Base-by-base conservation (phyloP, 2,329 filamentous ascomycete genomes). In the Tolypocladium pustulatum region DNA sequence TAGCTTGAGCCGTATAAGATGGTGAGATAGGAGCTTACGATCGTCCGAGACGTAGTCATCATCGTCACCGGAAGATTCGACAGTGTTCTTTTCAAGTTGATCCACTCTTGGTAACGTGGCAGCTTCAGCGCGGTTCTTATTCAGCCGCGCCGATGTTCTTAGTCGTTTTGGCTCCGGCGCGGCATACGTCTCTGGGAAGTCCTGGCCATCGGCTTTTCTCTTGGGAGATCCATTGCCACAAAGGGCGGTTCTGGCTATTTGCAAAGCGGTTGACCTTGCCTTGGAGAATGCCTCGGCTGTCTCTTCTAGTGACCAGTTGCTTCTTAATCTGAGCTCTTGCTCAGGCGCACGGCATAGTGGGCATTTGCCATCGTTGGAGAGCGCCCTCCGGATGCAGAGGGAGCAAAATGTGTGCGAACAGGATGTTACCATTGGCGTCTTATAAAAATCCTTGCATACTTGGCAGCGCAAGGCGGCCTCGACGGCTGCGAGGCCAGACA, bases 361-460 rank as follows among this genome's bases (percentile, higher is more conserved):
- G 66, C 94, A 99, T 72, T 89, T 91, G 10, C 91, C 89, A 64
- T 97, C 91, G 37, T 83, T 81, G 2, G 87, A 87, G 0, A 99
- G 80, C 61, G 89, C 91, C 62, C 92, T 82, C 36, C 94, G 88
- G 70, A 99, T 97, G 72, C 94, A 99, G 57, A 96, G 77, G 8
- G 93, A 97, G 78, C 94, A 99, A 69, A 99, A 99, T 0, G 94
- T 97, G 71, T 99, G 94, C 57, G 85, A 89, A 75, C 94, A 99
- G 1, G 90, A 89, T 0, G 94, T 99, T 62, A 97, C 87, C 83
- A 99, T 94, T 0, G 94, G 94, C 56, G 91, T 96, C 61, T 85
- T 85, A 76, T 90, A 97, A 74, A 97, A 96, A 72, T 99, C 95
- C 71, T 97, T 97, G 83, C 94, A 99, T 61, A 99, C 89, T 73